A percentile compares a stretch with the other conserved stretches of the same genome.
Evolutionary conservation across 176 grass and related monocot genomes (phyloP).

Genomic region (Phragmites australis): DNA sequence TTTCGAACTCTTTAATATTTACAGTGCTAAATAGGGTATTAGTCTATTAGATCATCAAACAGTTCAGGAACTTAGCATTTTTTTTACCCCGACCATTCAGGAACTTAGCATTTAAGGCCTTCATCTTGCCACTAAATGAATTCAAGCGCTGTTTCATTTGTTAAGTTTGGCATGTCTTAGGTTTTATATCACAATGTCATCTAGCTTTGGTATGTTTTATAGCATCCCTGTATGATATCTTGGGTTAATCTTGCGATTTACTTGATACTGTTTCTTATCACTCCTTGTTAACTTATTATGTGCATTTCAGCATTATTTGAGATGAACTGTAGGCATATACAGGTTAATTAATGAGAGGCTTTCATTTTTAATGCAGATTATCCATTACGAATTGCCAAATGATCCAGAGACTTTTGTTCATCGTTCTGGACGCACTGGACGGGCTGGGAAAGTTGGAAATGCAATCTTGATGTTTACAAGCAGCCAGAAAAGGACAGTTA

Average conservation of each 20-base stretch:
- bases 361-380: constrained; percentile 58
- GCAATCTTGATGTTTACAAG: constrained; percentile 98
- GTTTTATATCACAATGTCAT: not conserved
- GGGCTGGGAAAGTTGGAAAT: constrained; percentile 88
- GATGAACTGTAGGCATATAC: constrained; percentile 8
- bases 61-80: not conserved
- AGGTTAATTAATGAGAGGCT: constrained; percentile 21
- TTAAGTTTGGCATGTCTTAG: not conserved
- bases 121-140: not conserved
- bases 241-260: constrained; percentile 11
- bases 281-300: not conserved
- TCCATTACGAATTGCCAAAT: constrained; percentile 97
- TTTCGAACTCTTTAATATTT: constrained; percentile 23
- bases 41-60: not conserved
- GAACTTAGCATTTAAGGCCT: constrained; percentile 5
- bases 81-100: not conserved
- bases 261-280: not conserved
- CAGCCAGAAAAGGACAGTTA: constrained; percentile 91
- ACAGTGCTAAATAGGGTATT: not conserved
- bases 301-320: constrained; percentile 18
- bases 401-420: constrained; percentile 99
- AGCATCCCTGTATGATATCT: constrained; percentile 13
- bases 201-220: not conserved
- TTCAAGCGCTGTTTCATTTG: not conserved
- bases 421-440: constrained; percentile 95